A percentile compares a stretch with the other conserved stretches of the same genome.
These are phyloP conservation scores for Ploettnerulaceae sp. DNA, from an alignment of 2,329 filamentous ascomycete genomes.

Conservation along the genomic window DNA sequence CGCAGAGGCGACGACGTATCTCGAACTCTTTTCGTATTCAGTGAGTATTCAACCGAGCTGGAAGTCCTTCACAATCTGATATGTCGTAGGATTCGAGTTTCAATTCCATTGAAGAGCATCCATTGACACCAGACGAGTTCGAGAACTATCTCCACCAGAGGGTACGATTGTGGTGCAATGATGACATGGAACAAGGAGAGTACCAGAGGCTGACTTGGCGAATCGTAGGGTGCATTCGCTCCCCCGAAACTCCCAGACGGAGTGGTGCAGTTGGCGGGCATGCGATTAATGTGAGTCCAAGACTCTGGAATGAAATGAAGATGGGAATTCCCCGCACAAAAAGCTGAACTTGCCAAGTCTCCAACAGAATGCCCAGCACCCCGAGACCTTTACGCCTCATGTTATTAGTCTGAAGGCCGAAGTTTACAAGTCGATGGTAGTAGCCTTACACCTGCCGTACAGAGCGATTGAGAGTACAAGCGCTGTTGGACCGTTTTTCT, in stretches of 20 bases:
- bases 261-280: conserved; percentile 21
- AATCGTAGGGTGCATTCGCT: conserved; percentile 28
- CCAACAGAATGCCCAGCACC: conserved; percentile 43
- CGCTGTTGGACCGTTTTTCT: conserved; percentile 60
- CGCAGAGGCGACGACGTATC: conserved; percentile 28
- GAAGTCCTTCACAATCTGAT: conserved; percentile 2
- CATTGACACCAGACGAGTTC: conserved; percentile 32
- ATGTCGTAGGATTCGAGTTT: conserved; percentile 27
- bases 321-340: background rate
- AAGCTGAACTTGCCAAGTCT: conserved; percentile 19
- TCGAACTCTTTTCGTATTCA: conserved; percentile 34
- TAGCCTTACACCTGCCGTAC: conserved; percentile 49
- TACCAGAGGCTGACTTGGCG: conserved; percentile 7
- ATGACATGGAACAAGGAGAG: conserved; percentile 11
- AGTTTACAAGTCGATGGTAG: conserved; percentile 53
- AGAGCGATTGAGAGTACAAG: conserved; percentile 56
- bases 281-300: conserved; percentile 23
- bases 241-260: conserved; percentile 25
- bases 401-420: conserved; percentile 48
- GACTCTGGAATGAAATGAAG: background rate
- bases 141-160: conserved; percentile 32
- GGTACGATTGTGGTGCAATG: conserved; percentile 21
- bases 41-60: conserved; percentile 18
- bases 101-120: conserved; percentile 32
- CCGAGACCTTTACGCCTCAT: conserved; percentile 53